phyloP scores from a whole-genome alignment of 1,284 basidiomycete genomes.

The Apiotrichum brassicae region DNA sequence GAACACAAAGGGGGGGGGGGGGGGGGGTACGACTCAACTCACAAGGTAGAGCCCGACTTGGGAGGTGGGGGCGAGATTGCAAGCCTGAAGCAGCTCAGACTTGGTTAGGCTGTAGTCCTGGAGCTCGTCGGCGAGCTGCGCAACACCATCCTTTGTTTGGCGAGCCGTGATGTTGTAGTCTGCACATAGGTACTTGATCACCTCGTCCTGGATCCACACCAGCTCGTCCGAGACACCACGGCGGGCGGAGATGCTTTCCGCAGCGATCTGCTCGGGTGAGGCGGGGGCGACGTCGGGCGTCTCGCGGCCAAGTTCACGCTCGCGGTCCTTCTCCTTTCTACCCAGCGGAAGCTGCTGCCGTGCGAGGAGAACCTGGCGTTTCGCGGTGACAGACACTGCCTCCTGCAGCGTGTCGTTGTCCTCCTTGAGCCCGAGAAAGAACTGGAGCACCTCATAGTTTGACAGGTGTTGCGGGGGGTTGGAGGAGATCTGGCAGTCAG shows the following conservation, averaged over 20 bases:
- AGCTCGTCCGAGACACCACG: constrained; percentile 65
- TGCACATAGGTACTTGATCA: constrained; percentile 63
- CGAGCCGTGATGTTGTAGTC: constrained; percentile 52
- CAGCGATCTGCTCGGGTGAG: constrained; percentile 49
- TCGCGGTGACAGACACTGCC: constrained; percentile 51
- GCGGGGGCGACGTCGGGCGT: constrained; percentile 33
- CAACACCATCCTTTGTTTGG: constrained; percentile 63
- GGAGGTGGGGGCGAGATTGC: constrained; percentile 75
- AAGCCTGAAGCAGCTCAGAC: constrained; percentile 81
- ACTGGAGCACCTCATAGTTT: constrained; percentile 75
- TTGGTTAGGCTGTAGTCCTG: constrained; percentile 71
- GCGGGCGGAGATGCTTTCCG: constrained; percentile 35
- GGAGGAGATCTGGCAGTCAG: constrained; percentile 59
- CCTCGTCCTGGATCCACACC: constrained; percentile 82
- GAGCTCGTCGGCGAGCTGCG: constrained; percentile 61
- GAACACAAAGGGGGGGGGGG: too few species aligned
- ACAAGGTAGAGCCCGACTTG: constrained; percentile 86
- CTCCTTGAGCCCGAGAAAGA: constrained; percentile 60
- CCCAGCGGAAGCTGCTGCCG: constrained; percentile 8
- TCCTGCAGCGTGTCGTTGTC: constrained; percentile 64
- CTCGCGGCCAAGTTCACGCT: constrained; percentile 1
- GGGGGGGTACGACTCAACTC: too few species aligned
- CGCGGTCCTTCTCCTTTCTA: neutral
- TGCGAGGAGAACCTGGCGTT: constrained; percentile 9
- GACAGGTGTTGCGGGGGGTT: constrained; percentile 70